Evolutionary conservation across 805 yeast genomes (phyloP).

Genomic region (Suhomyces pyralidae): DNA sequence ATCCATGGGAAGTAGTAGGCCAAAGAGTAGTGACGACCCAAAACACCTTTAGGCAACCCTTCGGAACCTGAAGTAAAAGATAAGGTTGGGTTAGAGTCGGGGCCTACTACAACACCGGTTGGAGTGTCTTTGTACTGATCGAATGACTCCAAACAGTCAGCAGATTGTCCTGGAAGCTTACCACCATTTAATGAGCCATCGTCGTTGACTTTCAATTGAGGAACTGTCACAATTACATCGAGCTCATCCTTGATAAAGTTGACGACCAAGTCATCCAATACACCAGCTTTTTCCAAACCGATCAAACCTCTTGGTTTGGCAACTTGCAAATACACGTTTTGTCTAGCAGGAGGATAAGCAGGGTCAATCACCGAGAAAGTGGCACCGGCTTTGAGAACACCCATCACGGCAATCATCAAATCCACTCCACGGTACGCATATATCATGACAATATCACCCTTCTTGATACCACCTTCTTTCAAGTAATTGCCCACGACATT

Average conservation of each 20-base stretch:
- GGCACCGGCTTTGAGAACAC: constrained; percentile 97
- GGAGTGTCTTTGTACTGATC: constrained; percentile 49
- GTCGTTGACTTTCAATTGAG: constrained; percentile 71
- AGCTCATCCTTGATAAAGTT: constrained; percentile 73
- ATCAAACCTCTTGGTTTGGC: constrained; percentile 91
- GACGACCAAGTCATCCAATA: constrained; percentile 70
- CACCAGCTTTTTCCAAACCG: constrained; percentile 88
- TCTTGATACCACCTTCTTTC: constrained; percentile 71
- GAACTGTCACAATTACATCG: constrained; percentile 67
- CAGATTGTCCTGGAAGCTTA: constrained; percentile 15
- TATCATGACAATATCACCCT: constrained; percentile 96
- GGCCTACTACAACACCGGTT: constrained; percentile 92
- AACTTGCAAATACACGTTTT: constrained; percentile 85
- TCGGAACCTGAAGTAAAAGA: constrained; percentile 98
- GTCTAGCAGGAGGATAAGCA: constrained; percentile 98
- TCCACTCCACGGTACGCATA: constrained; percentile 98
- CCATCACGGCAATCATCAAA: constrained; percentile 94
- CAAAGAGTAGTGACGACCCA: constrained; percentile 94
- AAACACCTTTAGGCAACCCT: constrained; percentile 97
- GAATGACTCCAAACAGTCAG: constrained; percentile 51
- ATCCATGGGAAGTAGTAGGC: constrained; percentile 99
- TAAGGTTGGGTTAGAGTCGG: constrained; percentile 94
- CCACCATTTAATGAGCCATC: constrained; percentile 75
- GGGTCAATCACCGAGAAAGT: constrained; percentile 98
- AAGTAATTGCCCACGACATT: constrained; percentile 90